phyloP scores from a whole-genome alignment of 169 alveolate species.

The Plasmodium vivax region DNA sequence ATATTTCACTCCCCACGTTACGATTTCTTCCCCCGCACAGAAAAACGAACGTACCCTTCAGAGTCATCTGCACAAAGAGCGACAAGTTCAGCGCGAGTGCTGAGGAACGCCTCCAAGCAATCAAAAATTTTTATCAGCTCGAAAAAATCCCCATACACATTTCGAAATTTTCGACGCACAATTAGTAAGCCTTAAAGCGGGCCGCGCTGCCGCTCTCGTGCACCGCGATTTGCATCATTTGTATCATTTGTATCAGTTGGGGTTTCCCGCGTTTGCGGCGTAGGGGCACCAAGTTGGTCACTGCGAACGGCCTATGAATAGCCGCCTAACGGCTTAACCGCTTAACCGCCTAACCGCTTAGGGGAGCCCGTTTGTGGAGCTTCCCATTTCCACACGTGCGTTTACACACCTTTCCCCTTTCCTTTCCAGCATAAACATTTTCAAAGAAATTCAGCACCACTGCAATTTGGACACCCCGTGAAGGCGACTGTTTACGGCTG shows the following conservation, averaged over 20 bases:
- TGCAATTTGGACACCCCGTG: constrained; percentile 36
- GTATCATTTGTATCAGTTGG: neutral
- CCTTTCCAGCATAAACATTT: constrained; percentile 48
- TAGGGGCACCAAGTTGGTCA: neutral
- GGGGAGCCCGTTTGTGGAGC: neutral
- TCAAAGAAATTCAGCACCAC: constrained; percentile 65
- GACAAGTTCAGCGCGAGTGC: constrained; percentile 22
- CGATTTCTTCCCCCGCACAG: neutral
- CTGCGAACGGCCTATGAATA: neutral
- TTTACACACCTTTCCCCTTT: neutral
- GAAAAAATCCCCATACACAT: constrained; percentile 47
- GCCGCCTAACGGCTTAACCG: too few species aligned
- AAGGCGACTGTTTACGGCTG: neutral
- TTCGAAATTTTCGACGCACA: constrained; percentile 55
- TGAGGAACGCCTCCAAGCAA: constrained; percentile 39
- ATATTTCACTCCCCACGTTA: neutral
- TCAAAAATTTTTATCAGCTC: constrained; percentile 44
- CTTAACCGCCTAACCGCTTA: neutral
- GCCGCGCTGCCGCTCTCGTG: neutral
- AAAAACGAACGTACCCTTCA: constrained; percentile 36
- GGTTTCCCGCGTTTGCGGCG: neutral
- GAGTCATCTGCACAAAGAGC: constrained; percentile 59
- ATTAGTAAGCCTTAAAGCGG: constrained; percentile 24
- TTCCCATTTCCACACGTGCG: neutral
- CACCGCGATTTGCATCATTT: neutral